Evolutionary conservation across 345 rosid species (phyloP).

Genomic region (Bruguiera parviflora): DNA sequence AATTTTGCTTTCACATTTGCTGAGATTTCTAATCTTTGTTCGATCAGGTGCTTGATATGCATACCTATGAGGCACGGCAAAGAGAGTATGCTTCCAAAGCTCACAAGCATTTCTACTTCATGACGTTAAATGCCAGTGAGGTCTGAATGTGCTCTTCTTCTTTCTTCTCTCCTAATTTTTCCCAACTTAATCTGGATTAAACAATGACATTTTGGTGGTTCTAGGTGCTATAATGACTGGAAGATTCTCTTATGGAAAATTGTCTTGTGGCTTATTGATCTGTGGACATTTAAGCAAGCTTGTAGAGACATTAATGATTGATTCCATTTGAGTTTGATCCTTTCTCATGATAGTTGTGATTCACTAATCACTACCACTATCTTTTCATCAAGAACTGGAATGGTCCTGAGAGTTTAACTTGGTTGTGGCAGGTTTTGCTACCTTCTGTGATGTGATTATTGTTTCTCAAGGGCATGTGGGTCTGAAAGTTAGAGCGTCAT

Average conservation of each 20-base stretch:
- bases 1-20: not conserved
- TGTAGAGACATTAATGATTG: too few species aligned
- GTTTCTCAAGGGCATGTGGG: too few species aligned
- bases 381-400: too few species aligned
- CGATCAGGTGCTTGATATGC: slow-evolving; percentile 93
- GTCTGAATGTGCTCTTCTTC: slow-evolving; percentile 36
- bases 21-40: slow-evolving; percentile 5
- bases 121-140: slow-evolving; percentile 97
- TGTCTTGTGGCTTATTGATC: slow-evolving; percentile 1
- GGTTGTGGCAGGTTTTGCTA: too few species aligned
- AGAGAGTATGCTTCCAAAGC: slow-evolving; percentile 84
- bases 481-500: too few species aligned
- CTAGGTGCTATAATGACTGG: not conserved
- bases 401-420: too few species aligned
- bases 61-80: slow-evolving; percentile 72
- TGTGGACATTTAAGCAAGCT: not conserved
- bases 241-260: not conserved
- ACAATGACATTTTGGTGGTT: not conserved
- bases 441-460: too few species aligned
- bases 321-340: too few species aligned
- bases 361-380: too few species aligned
- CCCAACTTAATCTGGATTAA: not conserved
- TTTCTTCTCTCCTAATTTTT: not conserved
- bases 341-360: too few species aligned
- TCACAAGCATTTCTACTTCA: slow-evolving; percentile 98